These are phyloP conservation scores for Epipyxis sp. DNA, from an alignment of 108 stramenopile species.

Conservation along the genomic window DNA sequence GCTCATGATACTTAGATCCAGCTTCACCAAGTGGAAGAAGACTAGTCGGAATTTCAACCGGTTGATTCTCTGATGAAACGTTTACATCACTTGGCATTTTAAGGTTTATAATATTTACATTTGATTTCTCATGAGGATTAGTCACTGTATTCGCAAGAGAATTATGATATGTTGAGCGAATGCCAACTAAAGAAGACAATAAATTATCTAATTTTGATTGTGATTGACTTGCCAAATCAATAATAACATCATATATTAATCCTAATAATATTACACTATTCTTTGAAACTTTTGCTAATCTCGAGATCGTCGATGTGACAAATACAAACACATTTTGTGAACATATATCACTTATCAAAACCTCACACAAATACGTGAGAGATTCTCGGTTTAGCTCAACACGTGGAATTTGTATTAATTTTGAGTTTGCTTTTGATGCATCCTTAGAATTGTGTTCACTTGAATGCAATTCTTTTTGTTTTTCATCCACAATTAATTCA, in stretches of 20 bases:
- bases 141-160: too few species aligned
- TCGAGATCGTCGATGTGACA: background rate
- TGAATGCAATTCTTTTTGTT: too few species aligned
- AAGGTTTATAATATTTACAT: too few species aligned
- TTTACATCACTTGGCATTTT: too few species aligned
- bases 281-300: background rate
- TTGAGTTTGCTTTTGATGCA: background rate
- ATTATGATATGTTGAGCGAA: too few species aligned
- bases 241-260: background rate
- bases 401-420: background rate
- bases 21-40: too few species aligned
- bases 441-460: background rate
- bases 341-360: slow-evolving; percentile 13
- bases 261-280: background rate
- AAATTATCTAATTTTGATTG: background rate
- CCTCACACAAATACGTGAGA: slow-evolving; percentile 3
- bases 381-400: background rate
- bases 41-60: too few species aligned
- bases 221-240: background rate
- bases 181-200: too few species aligned
- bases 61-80: too few species aligned
- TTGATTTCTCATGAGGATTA: too few species aligned
- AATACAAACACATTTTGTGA: background rate
- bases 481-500: too few species aligned
- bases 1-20: background rate